These are phyloP conservation scores for Fusarium pininemorale DNA, from an alignment of 2,329 filamentous ascomycete genomes.

Conservation along the genomic window DNA sequence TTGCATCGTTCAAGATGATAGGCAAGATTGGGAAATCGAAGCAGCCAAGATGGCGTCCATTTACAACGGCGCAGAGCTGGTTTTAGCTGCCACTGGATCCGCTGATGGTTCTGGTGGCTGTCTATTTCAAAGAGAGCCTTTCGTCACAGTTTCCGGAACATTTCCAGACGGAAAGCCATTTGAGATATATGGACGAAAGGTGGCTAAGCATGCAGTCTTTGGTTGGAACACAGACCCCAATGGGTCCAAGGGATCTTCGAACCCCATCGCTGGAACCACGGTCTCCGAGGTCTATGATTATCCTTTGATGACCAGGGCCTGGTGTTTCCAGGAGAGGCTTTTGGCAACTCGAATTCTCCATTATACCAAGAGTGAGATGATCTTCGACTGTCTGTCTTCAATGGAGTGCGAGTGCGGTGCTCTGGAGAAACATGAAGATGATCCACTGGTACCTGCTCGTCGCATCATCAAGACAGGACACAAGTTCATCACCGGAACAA, in stretches of 20 bases:
- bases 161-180: conserved; percentile 17
- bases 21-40: conserved; percentile 39
- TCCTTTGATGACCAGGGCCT: conserved; percentile 39
- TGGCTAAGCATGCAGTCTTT: conserved; percentile 18
- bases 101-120: conserved; percentile 32
- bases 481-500: conserved; percentile 23
- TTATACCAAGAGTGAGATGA: conserved; percentile 40
- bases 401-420: conserved; percentile 41
- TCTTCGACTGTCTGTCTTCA: conserved; percentile 38
- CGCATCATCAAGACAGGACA: conserved; percentile 36
- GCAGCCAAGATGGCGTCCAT: conserved; percentile 43
- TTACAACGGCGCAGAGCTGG: conserved; percentile 38
- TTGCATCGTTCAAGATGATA: conserved; percentile 43
- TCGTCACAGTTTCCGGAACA: conserved; percentile 13
- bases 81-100: conserved; percentile 37
- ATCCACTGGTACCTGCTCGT: conserved; percentile 22
- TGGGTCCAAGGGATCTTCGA: conserved; percentile 10
- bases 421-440: conserved; percentile 23
- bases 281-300: conserved; percentile 10
- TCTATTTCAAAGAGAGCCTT: conserved; percentile 24
- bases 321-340: conserved; percentile 45
- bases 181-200: conserved; percentile 26
- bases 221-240: conserved; percentile 9
- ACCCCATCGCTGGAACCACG: neutral
- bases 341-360: conserved; percentile 42